Conservation (phyloP, 495 filamentous ascomycete species). For the Aeminium ludgeri region DNA sequence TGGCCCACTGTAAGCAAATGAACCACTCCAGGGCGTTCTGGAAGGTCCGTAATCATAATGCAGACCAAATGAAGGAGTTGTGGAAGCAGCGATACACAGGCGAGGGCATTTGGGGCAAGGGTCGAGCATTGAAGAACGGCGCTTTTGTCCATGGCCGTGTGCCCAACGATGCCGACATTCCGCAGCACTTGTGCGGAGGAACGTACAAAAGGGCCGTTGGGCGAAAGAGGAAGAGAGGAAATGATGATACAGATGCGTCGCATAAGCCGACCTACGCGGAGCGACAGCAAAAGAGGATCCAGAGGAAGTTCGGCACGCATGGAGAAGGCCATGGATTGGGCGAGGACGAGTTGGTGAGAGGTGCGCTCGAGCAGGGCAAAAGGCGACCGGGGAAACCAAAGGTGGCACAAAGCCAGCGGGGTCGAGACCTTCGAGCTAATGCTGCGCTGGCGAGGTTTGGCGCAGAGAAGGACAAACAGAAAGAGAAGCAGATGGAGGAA, state of each 20-base stretch:
- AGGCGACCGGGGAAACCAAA: slow-evolving; percentile 43
- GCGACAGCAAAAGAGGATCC: slow-evolving; percentile 41
- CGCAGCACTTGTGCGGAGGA: slow-evolving; percentile 52
- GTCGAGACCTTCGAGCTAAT: slow-evolving; percentile 56
- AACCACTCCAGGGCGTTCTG: slow-evolving; percentile 61
- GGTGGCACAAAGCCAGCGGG: slow-evolving; percentile 51
- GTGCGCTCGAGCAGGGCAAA: slow-evolving; percentile 47
- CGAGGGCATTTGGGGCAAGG: slow-evolving; percentile 62
- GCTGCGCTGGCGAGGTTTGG: slow-evolving; percentile 63
- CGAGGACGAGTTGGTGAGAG: slow-evolving; percentile 43
- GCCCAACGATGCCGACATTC: slow-evolving; percentile 34
- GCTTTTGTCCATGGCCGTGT: slow-evolving; percentile 36
- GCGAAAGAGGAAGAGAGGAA: slow-evolving; percentile 32
- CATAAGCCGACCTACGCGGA: slow-evolving; percentile 41
- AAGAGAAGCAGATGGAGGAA: too few species aligned
- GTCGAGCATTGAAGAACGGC: slow-evolving; percentile 40
- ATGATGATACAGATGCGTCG: slow-evolving; percentile 24
- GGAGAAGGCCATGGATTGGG: slow-evolving; percentile 46
- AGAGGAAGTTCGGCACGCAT: slow-evolving; percentile 53
- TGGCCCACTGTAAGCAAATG: slow-evolving; percentile 74
- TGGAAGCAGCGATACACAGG: slow-evolving; percentile 53
- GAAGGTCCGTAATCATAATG: slow-evolving; percentile 50
- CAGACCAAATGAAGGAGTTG: slow-evolving; percentile 42
- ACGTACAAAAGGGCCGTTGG: slow-evolving; percentile 38
- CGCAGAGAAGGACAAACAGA: slow-evolving; percentile 29